Evolutionary conservation across 495 filamentous ascomycete genomes (phyloP).

Genomic region (Chaetomium tenue): DNA sequence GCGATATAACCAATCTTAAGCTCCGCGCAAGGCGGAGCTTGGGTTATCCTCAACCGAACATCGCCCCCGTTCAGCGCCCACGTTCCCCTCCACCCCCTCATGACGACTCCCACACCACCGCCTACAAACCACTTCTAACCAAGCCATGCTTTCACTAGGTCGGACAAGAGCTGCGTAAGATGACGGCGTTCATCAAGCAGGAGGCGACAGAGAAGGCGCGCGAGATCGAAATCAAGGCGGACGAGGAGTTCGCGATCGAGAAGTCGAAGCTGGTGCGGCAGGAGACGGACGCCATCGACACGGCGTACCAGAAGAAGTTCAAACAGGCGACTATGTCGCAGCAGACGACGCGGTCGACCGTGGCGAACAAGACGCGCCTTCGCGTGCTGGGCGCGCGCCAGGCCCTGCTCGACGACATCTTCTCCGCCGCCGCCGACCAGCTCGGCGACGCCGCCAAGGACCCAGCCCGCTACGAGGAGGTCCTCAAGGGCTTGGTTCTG

Average conservation of each 20-base stretch:
- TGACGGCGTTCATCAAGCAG: constrained; percentile 99
- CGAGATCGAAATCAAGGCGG: constrained; percentile 95
- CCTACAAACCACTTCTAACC: constrained; percentile 2
- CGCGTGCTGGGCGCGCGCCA: constrained; percentile 82
- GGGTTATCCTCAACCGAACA: neutral
- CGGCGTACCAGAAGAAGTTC: constrained; percentile 92
- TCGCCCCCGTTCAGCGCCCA: constrained; percentile 16
- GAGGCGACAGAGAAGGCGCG: constrained; percentile 94
- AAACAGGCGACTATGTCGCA: constrained; percentile 95
- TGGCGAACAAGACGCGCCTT: constrained; percentile 91
- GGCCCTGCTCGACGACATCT: constrained; percentile 88
- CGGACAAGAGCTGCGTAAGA: constrained; percentile 93
- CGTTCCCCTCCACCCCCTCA: neutral
- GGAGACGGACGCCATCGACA: constrained; percentile 90
- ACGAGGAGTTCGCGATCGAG: constrained; percentile 97
- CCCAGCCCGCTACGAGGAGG: constrained; percentile 65
- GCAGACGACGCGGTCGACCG: constrained; percentile 91
- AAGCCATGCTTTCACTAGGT: constrained; percentile 57
- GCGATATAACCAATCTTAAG: constrained; percentile 21
- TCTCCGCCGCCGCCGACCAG: constrained; percentile 69
- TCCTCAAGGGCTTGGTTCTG: constrained; percentile 76
- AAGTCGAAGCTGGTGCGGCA: constrained; percentile 96
- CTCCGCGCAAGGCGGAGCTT: neutral
- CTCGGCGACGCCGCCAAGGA: constrained; percentile 65
- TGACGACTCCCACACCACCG: neutral